These are phyloP conservation scores for Fusarium austroafricanum DNA, from an alignment of 2,329 filamentous ascomycete genomes.

Conservation along the genomic window DNA sequence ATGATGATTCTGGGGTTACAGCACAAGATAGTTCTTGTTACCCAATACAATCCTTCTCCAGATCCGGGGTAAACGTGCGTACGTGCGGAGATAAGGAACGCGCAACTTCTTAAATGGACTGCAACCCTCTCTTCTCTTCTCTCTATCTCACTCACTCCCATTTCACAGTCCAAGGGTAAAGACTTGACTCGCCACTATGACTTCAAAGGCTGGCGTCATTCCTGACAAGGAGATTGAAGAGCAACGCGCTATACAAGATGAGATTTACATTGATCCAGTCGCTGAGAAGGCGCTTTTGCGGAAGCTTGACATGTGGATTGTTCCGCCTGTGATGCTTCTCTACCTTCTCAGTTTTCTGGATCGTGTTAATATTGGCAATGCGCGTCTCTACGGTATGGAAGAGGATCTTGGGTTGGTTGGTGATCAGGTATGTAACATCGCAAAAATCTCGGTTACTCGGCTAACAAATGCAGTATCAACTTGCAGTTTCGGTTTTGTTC, in stretches of 20 bases:
- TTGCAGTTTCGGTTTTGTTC: constrained; percentile 49
- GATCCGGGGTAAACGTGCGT: constrained; percentile 26
- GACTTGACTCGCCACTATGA: constrained; percentile 22
- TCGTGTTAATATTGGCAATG: constrained; percentile 64
- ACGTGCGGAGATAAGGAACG: constrained; percentile 33
- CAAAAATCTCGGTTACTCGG: fast-evolving
- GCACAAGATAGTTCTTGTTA: constrained; percentile 1
- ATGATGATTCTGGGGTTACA: constrained; percentile 29
- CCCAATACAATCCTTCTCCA: constrained; percentile 12
- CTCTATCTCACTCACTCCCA: not conserved
- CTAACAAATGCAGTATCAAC: constrained; percentile 61
- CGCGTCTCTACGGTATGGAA: constrained; percentile 71
- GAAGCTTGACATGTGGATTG: constrained; percentile 71
- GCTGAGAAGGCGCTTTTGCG: constrained; percentile 57
- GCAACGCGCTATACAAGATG: constrained; percentile 23
- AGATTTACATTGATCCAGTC: constrained; percentile 47
- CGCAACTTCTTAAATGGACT: constrained; percentile 31
- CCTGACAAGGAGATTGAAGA: constrained; percentile 40
- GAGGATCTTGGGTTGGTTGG: constrained; percentile 67
- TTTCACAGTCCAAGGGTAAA: not conserved
- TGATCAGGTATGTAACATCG: constrained; percentile 43
- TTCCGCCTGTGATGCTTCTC: constrained; percentile 71
- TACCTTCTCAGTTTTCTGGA: constrained; percentile 61
- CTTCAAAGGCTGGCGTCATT: constrained; percentile 23
- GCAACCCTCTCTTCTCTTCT: not conserved